A percentile compares a stretch with the other conserved stretches of the same genome.
Conservation (phyloP, 805 yeast genomes). For the Ogataea dorogensis region DNA sequence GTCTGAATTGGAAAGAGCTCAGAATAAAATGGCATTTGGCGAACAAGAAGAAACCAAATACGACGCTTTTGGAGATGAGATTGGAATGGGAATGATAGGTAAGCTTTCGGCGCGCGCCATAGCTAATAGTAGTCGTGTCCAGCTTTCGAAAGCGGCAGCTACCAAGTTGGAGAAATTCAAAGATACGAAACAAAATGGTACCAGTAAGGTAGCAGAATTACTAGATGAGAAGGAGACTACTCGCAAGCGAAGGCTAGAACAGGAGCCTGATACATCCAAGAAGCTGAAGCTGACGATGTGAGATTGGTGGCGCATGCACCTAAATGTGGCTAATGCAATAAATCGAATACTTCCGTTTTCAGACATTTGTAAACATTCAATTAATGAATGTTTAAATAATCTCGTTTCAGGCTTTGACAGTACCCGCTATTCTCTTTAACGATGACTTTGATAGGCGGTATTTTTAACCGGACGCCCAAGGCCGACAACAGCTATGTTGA, state of each 20-base stretch:
- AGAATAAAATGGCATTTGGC: conserved; percentile 83
- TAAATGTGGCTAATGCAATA: neutral
- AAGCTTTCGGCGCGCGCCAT: conserved; percentile 25
- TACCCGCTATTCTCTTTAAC: conserved; percentile 3
- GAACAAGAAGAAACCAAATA: conserved; percentile 59
- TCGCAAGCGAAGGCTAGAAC: conserved; percentile 3
- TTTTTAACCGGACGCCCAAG: conserved; percentile 30
- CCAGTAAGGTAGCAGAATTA: conserved; percentile 14
- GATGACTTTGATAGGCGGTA: conserved; percentile 33
- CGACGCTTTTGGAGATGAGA: conserved; percentile 74
- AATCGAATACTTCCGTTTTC: conserved; percentile 5
- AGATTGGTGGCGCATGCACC: conserved; percentile 1
- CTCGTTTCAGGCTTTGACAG: conserved; percentile 2
- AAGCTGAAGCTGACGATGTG: neutral
- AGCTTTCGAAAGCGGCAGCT: conserved; percentile 16
- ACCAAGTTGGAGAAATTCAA: conserved; percentile 15
- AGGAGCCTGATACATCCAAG: neutral
- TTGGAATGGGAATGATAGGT: conserved; percentile 76
- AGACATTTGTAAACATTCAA: conserved; percentile 18
- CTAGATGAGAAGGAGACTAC: conserved; percentile 10
- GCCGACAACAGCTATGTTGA: conserved; percentile 30
- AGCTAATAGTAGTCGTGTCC: conserved; percentile 12
- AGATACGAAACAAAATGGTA: conserved; percentile 23
- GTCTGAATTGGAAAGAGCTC: conserved; percentile 80
- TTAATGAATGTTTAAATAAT: conserved; percentile 6